Base-by-base conservation (phyloP, 371 early-diverging fungal genomes). In the Mucor plumbeus region DNA sequence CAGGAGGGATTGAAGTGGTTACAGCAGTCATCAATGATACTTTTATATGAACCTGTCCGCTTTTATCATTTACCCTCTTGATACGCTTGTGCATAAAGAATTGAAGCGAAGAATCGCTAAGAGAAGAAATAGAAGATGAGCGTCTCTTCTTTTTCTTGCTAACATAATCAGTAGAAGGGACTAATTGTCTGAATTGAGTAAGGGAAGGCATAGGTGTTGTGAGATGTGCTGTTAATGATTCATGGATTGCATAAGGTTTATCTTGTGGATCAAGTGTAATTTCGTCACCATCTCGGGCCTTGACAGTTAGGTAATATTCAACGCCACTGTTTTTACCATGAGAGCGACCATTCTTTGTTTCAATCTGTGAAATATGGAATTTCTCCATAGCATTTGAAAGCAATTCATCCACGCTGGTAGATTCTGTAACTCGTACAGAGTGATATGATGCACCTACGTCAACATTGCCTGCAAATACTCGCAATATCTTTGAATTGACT, bases 111-210 rank as follows among this genome's bases (percentile, higher is more conserved):
- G 59, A 58, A 7, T 72, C 71, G n/a, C 41, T 56, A 14, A 41
- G 50, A 1, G 61, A 48, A 26, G 60, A 47, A 8, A 61, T 21
- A 36, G 50, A 33, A 3, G 63, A 63, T 33, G 58, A 33, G 26
- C 55, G 15, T 26, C 40, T 54, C 57, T 69, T 62, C 35, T 70
- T 70, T 41, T 61, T 67, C 44, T 69, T 63, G 40, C 55, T 56
- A 4, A 44, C 43, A 5, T 39, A 21, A 85, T 86, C 10, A 78
- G 67, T 66, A 93, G 67, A 15, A 59, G 67, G 14, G 53, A 64
- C 58, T 90, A 85, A 36, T 85, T 78, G 4, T 82, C 78, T 13
- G 92, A 70, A 11, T 80, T 68, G 59, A 93, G 84, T 48, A 4
- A 77, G 59, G 1, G 75, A 70, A 26, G 86, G 86, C 74, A 86